Conservation (phyloP, 2,329 filamentous ascomycete species). For the Sclerotinia minor region DNA sequence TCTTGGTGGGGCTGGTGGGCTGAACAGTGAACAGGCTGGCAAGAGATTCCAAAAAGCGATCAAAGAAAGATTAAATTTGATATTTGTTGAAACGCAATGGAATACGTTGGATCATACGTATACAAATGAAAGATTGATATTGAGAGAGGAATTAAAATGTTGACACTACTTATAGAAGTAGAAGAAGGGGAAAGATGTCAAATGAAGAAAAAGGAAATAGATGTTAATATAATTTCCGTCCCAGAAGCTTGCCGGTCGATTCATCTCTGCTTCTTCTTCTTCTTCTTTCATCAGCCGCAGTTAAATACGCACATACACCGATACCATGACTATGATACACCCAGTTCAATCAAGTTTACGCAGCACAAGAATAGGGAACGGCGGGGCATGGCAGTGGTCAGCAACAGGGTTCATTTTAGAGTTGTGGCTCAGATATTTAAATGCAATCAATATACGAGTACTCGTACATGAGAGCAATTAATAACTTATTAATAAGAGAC, state of each 20-base stretch:
- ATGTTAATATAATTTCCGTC: neutral
- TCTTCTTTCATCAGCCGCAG: conserved; percentile 14
- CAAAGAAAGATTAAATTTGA: conserved; percentile 15
- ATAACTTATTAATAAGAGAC: too few species aligned
- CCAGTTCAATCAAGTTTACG: neutral
- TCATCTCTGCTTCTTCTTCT: neutral
- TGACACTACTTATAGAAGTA: neutral
- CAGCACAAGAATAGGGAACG: conserved; percentile 7
- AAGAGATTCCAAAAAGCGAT: conserved; percentile 15
- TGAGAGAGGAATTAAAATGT: neutral
- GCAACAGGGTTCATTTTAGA: neutral
- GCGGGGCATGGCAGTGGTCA: conserved; percentile 12
- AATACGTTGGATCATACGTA: neutral
- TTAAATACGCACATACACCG: too few species aligned
- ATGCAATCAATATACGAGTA: too few species aligned
- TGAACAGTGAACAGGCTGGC: conserved; percentile 27
- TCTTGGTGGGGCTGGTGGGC: conserved; percentile 25
- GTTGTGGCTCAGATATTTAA: conserved; percentile 9
- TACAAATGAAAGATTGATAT: neutral
- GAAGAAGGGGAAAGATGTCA: neutral
- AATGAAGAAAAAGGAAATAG: neutral
- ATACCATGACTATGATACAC: too few species aligned
- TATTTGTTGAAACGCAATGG: neutral
- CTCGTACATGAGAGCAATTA: too few species aligned
- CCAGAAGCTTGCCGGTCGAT: neutral